Percentiles rank a stretch among this genome's conserved stretches.
phyloP scores from a whole-genome alignment of 148 eudicot species.

The Cornus suecica region DNA sequence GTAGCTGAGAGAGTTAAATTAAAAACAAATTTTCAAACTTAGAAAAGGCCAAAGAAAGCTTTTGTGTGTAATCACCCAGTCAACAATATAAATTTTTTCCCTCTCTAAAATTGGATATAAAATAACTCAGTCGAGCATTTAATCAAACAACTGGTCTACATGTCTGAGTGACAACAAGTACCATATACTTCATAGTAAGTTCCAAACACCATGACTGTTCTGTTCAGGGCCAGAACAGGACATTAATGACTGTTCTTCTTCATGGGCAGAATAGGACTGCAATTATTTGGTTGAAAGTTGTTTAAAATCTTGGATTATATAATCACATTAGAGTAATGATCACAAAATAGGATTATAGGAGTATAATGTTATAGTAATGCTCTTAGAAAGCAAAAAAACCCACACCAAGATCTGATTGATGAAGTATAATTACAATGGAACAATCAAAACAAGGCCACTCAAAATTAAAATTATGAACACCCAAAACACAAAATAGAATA shows the following conservation, averaged over 20 bases:
- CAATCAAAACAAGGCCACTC: neutral
- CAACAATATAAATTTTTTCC: no score
- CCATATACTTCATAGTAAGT: neutral
- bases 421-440: no score
- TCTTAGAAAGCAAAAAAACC: no score
- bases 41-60: neutral
- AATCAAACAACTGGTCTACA: neutral
- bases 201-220: neutral
- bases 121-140: neutral
- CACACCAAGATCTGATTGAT: no score
- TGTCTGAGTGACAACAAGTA: neutral
- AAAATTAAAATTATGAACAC: no score
- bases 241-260: neutral
- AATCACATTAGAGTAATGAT: no score
- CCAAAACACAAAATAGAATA: neutral
- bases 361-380: no score
- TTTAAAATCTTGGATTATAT: no score
- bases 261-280: neutral
- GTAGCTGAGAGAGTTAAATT: neutral
- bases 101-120: no score
- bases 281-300: no score
- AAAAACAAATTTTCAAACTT: neutral
- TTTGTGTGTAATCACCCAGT: neutral
- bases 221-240: neutral
- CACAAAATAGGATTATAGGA: no score